A percentile compares a stretch with the other conserved stretches of the same genome.
These are phyloP conservation scores for Trebouxia sp. DNA, from an alignment of 139 green algal species.

Conservation along the genomic window DNA sequence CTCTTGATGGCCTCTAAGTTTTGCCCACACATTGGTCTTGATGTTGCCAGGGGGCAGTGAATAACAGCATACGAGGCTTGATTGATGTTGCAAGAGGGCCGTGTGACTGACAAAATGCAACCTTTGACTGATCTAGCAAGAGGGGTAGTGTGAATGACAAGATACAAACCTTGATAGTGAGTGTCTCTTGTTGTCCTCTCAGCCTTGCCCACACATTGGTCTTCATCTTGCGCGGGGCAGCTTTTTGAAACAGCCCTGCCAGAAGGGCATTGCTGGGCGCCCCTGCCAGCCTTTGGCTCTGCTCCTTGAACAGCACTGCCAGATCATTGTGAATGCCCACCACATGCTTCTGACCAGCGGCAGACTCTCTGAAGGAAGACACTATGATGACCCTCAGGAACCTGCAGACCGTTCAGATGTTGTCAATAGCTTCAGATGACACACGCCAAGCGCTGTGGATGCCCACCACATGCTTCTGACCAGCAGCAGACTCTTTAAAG, in stretches of 20 bases:
- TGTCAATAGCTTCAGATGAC: not conserved
- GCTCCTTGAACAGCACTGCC: not conserved
- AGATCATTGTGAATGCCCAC: constrained; percentile 9
- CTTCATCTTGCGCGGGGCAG: constrained; percentile 6
- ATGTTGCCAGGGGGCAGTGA: too few relatives aligned
- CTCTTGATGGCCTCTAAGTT: too few relatives aligned
- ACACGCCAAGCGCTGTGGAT: not conserved
- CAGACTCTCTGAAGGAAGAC: constrained; percentile 5
- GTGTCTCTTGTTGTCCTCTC: not conserved
- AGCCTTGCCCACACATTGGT: constrained; percentile 4
- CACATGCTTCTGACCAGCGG: not conserved
- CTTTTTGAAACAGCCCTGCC: not conserved
- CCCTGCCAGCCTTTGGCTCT: not conserved
- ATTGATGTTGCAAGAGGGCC: too few relatives aligned
- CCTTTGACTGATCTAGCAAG: too few relatives aligned
- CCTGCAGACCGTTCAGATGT: not conserved
- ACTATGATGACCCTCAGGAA: not conserved
- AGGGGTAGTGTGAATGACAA: too few relatives aligned
- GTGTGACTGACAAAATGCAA: too few relatives aligned
- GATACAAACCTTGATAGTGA: constrained; percentile 22
- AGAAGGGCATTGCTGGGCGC: constrained; percentile 14
- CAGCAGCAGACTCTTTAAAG: not conserved
- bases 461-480: not conserved
- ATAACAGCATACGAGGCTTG: not conserved
- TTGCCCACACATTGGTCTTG: too few relatives aligned